Conservation (phyloP, 805 yeast species). For the Metschnikowia kofuensis region DNA sequence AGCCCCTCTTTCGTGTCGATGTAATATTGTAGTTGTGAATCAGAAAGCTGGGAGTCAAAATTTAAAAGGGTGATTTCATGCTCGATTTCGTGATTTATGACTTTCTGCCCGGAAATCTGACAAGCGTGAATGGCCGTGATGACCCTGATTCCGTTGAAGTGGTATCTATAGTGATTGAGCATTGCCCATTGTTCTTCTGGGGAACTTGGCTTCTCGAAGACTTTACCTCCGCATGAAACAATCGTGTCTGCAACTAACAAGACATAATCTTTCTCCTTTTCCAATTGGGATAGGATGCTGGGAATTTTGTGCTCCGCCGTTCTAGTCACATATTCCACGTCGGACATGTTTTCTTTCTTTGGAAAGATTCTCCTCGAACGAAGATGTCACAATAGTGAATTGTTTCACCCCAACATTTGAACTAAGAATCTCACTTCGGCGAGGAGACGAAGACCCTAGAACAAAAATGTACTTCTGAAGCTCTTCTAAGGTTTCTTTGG, state of each 20-base stretch:
- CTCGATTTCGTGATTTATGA: constrained; percentile 1
- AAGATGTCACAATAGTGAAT: constrained; percentile 52
- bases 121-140: constrained; percentile 34
- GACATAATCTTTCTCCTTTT: constrained; percentile 13
- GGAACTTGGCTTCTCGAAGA: constrained; percentile 74
- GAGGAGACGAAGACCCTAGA: constrained; percentile 82
- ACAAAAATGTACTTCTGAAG: constrained; percentile 36
- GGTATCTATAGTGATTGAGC: constrained; percentile 24
- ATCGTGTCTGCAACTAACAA: constrained; percentile 80
- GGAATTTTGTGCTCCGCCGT: constrained; percentile 70
- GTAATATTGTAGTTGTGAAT: constrained; percentile 58
- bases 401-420: constrained; percentile 48
- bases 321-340: constrained; percentile 55
- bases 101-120: constrained; percentile 11
- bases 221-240: constrained; percentile 50
- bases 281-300: constrained; percentile 52
- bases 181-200: constrained; percentile 26
- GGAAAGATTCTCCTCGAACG: constrained; percentile 73
- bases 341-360: constrained; percentile 53
- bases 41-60: constrained; percentile 46
- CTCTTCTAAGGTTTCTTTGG: neutral
- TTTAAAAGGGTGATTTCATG: constrained; percentile 44
- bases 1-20: constrained; percentile 70
- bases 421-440: constrained; percentile 68
- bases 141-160: constrained; percentile 24